Evolutionary conservation across 225 moss, liverwort and hornwort genomes (phyloP).

Genomic region (Anthoceros angustus): DNA sequence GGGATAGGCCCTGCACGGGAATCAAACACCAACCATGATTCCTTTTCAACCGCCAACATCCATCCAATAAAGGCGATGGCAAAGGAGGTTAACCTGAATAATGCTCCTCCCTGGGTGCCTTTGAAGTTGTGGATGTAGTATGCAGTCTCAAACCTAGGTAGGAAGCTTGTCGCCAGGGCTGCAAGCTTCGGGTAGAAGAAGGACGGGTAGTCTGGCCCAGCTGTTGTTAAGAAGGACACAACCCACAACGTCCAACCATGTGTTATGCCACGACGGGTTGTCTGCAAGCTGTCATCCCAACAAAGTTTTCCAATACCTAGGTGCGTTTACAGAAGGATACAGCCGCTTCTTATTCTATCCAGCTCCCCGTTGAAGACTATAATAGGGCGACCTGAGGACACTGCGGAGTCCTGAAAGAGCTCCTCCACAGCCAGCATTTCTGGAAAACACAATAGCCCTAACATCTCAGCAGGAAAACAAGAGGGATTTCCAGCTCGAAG

Average conservation of each 20-base stretch:
- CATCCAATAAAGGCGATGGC: neutral
- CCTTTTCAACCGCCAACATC: neutral
- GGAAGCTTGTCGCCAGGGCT: slow-evolving; percentile 64
- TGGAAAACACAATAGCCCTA: slow-evolving; percentile 13
- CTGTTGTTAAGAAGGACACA: neutral
- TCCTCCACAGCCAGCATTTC: slow-evolving; percentile 63
- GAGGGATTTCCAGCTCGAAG: too few species aligned
- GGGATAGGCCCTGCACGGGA: slow-evolving; percentile 49
- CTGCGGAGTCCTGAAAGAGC: slow-evolving; percentile 31
- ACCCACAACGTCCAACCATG: neutral
- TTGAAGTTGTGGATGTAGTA: slow-evolving; percentile 99
- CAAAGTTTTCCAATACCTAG: neutral
- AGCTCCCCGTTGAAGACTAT: slow-evolving; percentile 62
- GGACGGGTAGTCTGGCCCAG: slow-evolving; percentile 59
- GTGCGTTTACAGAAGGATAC: slow-evolving; percentile 25
- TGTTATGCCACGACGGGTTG: slow-evolving; percentile 10
- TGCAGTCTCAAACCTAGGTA: slow-evolving; percentile 87
- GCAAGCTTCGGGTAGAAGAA: slow-evolving; percentile 96
- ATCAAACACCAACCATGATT: neutral
- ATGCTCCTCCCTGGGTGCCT: slow-evolving; percentile 51
- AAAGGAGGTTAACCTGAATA: slow-evolving; percentile 51
- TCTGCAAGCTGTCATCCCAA: neutral
- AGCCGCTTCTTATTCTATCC: slow-evolving; percentile 89
- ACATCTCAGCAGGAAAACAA: neutral
- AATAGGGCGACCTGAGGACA: slow-evolving; percentile 26